Evolutionary conservation across 805 yeast species (phyloP).

Genomic region (Starmerella bombi): DNA sequence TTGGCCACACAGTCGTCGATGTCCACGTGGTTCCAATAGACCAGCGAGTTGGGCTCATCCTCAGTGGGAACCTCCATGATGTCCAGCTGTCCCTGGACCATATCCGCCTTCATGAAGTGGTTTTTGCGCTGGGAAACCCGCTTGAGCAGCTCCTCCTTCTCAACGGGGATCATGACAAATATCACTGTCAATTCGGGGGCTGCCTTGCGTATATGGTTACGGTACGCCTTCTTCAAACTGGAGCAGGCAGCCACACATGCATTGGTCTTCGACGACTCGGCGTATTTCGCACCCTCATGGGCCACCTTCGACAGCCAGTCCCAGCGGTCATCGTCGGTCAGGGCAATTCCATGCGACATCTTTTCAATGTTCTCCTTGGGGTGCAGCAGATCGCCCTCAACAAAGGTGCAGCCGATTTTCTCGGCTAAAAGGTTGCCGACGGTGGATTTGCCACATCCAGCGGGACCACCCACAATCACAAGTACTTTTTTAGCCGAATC

Average conservation of each 20-base stretch:
- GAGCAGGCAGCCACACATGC: slow-evolving; percentile 66
- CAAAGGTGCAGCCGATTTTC: slow-evolving; percentile 38
- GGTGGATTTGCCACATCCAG: slow-evolving; percentile 91
- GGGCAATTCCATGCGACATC: slow-evolving; percentile 69
- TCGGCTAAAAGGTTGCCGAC: slow-evolving; percentile 43
- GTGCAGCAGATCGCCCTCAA: slow-evolving; percentile 82
- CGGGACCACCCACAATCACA: slow-evolving; percentile 74
- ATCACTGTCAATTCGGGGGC: slow-evolving; percentile 29
- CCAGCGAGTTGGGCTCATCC: slow-evolving; percentile 17
- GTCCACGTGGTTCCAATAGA: slow-evolving; percentile 16
- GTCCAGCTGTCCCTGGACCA: slow-evolving; percentile 69
- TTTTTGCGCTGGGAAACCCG: slow-evolving; percentile 53
- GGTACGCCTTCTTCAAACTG: slow-evolving; percentile 59
- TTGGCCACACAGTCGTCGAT: slow-evolving; percentile 10
- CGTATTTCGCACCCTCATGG: slow-evolving; percentile 28
- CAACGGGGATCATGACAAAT: slow-evolving; percentile 56
- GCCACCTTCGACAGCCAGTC: slow-evolving; percentile 61
- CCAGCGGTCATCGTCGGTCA: slow-evolving; percentile 85
- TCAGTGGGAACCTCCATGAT: slow-evolving; percentile 57
- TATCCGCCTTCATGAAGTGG: slow-evolving; percentile 78
- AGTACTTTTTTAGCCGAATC: slow-evolving; percentile 9
- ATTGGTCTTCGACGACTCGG: slow-evolving; percentile 20
- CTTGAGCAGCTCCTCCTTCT: slow-evolving; percentile 43
- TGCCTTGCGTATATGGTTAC: slow-evolving; percentile 43
- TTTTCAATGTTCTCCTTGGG: slow-evolving; percentile 61